Evolutionary conservation across 139 green algal genomes (phyloP), one percentile per base, ranked within the genome.

Genomic region (Closterium sp.): DNA sequence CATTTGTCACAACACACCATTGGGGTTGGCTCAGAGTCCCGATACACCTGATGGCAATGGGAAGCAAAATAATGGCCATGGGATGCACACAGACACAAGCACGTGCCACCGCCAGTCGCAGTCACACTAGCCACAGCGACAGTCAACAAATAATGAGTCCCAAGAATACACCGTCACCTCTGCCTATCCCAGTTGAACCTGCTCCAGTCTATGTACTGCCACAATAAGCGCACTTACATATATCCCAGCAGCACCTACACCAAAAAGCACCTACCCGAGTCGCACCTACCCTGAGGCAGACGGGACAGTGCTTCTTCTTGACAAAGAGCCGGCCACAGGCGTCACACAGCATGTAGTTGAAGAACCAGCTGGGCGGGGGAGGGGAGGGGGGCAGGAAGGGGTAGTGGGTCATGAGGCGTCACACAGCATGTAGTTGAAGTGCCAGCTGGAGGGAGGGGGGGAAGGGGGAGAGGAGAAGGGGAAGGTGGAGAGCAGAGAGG

Each of bases 1-100:
- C 90, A 93, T 31, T 23, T 87, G 35, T 93, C 90, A 36, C 90
- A 93, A 43, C 90, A 93, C 35, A 93, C 86, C 90, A 93, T 93
- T 30, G 90, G 90, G 19, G 90, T 86, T 34, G 86, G 34, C 86
- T 93, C 90, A 21, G 85, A 92, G 87, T 93, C 86, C 33, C 90
- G 90, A 38, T 93, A 93, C 34, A 93, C 55, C 16, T 76, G 55
- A 76, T 76, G 55, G 25, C 16, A 12, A 76, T 76, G n/a, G n/a
- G n/a, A n/a, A n/a, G n/a, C n/a, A n/a, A n/a, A n/a, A n/a, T n/a
- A n/a, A n/a, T n/a, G n/a, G n/a, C n/a, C n/a, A n/a, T n/a, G n/a
- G n/a, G n/a, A 76, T 76, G 55, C 55, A 76, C 0, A 76, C 12
- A 28, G 55, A 76, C 16, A 19, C 55, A 76, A 28, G n/a, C n/a